Evolutionary conservation across 495 filamentous ascomycete genomes (phyloP).

Genomic region (Echria macrotheca): DNA sequence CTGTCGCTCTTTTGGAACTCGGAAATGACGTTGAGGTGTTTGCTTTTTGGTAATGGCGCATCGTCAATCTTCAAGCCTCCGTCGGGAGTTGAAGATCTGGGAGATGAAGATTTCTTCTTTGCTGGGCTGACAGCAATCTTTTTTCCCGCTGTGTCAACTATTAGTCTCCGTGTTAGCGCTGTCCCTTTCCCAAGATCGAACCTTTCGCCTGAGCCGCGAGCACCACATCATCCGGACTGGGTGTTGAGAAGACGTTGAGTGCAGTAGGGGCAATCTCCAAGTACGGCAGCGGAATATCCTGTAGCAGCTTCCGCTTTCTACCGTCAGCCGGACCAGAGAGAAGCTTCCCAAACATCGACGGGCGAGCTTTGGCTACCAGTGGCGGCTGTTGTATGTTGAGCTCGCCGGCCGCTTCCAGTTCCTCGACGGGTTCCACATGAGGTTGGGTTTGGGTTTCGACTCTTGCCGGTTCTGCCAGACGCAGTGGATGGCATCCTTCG

Average conservation of each 20-base stretch:
- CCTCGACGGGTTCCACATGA: background rate
- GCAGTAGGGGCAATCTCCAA: conserved; percentile 32
- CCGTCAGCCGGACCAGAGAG: conserved; percentile 50
- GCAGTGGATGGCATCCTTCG: conserved; percentile 16
- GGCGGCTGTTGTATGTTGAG: background rate
- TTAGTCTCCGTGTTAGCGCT: conserved; percentile 37
- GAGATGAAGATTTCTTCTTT: conserved; percentile 31
- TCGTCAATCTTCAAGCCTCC: conserved; percentile 62
- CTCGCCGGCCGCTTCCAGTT: background rate
- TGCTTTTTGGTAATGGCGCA: conserved; percentile 69
- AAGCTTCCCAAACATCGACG: conserved; percentile 65
- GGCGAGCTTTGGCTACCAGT: conserved; percentile 19
- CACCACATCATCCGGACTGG: conserved; percentile 92
- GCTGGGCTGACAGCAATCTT: conserved; percentile 29
- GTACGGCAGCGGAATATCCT: conserved; percentile 49
- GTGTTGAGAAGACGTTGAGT: conserved; percentile 69
- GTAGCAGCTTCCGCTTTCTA: conserved; percentile 31
- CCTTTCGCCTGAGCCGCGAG: conserved; percentile 85
- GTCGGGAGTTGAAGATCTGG: conserved; percentile 36
- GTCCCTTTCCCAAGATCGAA: conserved; percentile 50
- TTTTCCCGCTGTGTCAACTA: conserved; percentile 41
- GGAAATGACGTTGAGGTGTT: conserved; percentile 77
- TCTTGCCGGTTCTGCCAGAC: conserved; percentile 12
- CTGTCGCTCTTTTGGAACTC: conserved; percentile 69
- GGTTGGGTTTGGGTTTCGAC: conserved; percentile 1